Percentiles rank a stretch among this genome's conserved stretches.
Evolutionary conservation across 306 rosid genomes (phyloP).

Genomic region (Dalbergia oliveri): DNA sequence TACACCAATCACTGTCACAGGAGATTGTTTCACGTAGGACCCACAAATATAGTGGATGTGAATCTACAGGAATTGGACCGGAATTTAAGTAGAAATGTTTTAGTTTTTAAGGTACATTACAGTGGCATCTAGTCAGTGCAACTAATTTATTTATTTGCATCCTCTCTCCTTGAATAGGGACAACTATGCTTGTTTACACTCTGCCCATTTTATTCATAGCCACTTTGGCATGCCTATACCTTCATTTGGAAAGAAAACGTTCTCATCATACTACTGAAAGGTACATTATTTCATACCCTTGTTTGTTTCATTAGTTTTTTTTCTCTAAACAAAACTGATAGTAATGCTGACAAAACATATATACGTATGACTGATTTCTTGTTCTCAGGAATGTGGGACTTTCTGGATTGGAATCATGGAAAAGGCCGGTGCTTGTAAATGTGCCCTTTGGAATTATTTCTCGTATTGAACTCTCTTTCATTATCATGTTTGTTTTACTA

Average conservation of each 20-base stretch:
- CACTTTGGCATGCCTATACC: constrained; percentile 56
- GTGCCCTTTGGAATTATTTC: constrained; percentile 68
- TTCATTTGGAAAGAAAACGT: constrained; percentile 48
- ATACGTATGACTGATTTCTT: constrained; percentile 32
- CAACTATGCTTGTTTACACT: constrained; percentile 53
- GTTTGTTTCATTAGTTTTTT: neutral
- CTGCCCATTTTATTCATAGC: constrained; percentile 60
- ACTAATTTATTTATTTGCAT: constrained; percentile 1
- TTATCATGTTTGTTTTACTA: constrained; percentile 56
- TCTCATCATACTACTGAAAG: constrained; percentile 40
- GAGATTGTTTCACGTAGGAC: neutral
- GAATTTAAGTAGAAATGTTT: neutral
- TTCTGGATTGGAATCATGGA: constrained; percentile 51
- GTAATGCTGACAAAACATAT: neutral
- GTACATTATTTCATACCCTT: constrained; percentile 29
- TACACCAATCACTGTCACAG: neutral
- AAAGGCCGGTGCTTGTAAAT: constrained; percentile 53
- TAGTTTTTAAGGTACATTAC: neutral
- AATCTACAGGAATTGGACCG: neutral
- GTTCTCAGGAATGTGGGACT: constrained; percentile 40
- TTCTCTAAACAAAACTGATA: neutral
- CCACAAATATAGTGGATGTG: too few species aligned
- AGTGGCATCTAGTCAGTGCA: neutral
- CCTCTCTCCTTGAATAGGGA: constrained; percentile 43
- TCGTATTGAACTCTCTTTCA: constrained; percentile 53